A percentile compares a stretch with the other conserved stretches of the same genome.
Conservation (phyloP, 495 filamentous ascomycete species). For the Oleoguttula mirabilis region DNA sequence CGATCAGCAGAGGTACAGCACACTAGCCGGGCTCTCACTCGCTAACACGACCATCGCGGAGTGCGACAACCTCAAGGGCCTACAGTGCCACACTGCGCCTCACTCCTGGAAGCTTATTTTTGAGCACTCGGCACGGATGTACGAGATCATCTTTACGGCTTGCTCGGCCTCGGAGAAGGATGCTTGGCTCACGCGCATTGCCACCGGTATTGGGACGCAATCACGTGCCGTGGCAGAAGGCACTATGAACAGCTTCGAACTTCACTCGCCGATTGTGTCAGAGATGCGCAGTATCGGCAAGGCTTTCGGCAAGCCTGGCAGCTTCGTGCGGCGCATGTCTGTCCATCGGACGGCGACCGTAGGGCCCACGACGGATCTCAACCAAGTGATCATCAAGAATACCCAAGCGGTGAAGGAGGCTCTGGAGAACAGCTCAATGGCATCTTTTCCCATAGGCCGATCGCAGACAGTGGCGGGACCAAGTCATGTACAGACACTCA, state of each 20-base stretch:
- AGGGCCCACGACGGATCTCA: constrained; percentile 46
- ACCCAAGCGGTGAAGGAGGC: constrained; percentile 58
- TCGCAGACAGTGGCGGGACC: constrained; percentile 60
- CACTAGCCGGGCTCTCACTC: constrained; percentile 64
- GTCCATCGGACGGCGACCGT: constrained; percentile 65
- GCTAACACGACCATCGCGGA: constrained; percentile 61
- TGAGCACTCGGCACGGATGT: constrained; percentile 59
- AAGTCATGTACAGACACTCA: constrained; percentile 46
- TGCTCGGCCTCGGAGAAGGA: constrained; percentile 72
- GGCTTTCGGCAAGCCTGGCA: constrained; percentile 58
- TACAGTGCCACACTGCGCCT: constrained; percentile 73
- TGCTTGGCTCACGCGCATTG: constrained; percentile 54
- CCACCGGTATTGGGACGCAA: constrained; percentile 29
- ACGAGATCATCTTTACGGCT: constrained; percentile 78
- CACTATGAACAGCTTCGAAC: constrained; percentile 38
- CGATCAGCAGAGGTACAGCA: constrained; percentile 49
- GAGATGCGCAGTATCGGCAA: constrained; percentile 63
- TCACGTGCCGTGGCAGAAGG: constrained; percentile 35
- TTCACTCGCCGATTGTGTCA: constrained; percentile 48
- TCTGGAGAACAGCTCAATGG: constrained; percentile 29
- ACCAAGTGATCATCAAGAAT: constrained; percentile 80
- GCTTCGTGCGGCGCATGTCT: constrained; percentile 53
- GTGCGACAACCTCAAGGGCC: constrained; percentile 67
- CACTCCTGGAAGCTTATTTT: constrained; percentile 94
- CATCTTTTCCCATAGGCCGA: constrained; percentile 45